Conservation (phyloP, 371 early-diverging fungal genomes). For the Basidiobolus meristosporus region DNA sequence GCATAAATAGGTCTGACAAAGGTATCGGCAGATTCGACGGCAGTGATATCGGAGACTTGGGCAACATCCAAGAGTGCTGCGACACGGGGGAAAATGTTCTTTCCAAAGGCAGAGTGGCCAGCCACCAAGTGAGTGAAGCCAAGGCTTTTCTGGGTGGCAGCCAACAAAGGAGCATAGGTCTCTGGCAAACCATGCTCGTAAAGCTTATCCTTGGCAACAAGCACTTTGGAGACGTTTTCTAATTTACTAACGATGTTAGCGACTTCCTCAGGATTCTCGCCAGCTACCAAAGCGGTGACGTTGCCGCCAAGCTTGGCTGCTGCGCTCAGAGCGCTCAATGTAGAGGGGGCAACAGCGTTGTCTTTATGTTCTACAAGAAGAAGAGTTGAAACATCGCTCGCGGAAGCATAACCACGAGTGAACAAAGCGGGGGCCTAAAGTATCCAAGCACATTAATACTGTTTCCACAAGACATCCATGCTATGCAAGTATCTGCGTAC, state of each 20-base stretch:
- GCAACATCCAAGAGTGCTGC: slow-evolving; percentile 85
- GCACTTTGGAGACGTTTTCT: slow-evolving; percentile 60
- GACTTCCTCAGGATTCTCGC: slow-evolving; percentile 49
- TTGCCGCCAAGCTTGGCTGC: slow-evolving; percentile 53
- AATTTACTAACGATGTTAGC: slow-evolving; percentile 49
- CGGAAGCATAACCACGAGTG: slow-evolving; percentile 37
- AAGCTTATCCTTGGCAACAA: slow-evolving; percentile 60
- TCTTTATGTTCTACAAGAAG: slow-evolving; percentile 81
- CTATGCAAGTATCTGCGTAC: too few species aligned
- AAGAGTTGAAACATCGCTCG: slow-evolving; percentile 44
- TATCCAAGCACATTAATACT: too few species aligned
- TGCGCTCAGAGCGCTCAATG: slow-evolving; percentile 80
- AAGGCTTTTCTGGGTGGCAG: slow-evolving; percentile 44
- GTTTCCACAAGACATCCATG: too few species aligned
- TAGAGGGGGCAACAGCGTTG: slow-evolving; percentile 41
- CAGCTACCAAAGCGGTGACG: slow-evolving; percentile 81
- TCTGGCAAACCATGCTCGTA: slow-evolving; percentile 72
- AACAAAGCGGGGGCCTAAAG: too few species aligned
- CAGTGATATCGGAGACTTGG: slow-evolving; percentile 77
- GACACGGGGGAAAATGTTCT: slow-evolving; percentile 83
- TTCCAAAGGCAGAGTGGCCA: slow-evolving; percentile 76
- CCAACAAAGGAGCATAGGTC: slow-evolving; percentile 56
- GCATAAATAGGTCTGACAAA: slow-evolving; percentile 96
- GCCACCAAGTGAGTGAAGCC: slow-evolving; percentile 73
- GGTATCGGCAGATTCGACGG: slow-evolving; percentile 57